A percentile compares a stretch with the other conserved stretches of the same genome.
Evolutionary conservation across 2,329 filamentous ascomycete species (phyloP).

Genomic region (Sporothrix brunneoviolacea): DNA sequence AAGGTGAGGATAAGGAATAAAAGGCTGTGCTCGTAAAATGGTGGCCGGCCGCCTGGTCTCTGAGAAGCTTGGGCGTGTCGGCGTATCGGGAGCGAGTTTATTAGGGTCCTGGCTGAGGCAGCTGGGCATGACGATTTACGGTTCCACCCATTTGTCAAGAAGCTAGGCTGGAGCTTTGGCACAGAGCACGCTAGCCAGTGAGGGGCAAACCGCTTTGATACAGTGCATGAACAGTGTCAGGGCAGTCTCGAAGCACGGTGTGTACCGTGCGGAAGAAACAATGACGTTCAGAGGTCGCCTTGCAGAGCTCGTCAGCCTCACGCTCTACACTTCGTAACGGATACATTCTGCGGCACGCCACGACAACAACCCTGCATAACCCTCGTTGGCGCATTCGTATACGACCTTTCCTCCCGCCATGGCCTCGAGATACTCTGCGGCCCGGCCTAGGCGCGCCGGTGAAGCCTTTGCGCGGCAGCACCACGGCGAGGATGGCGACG

Average conservation of each 20-base stretch:
- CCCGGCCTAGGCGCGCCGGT: conserved; percentile 74
- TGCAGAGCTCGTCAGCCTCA: conserved; percentile 1
- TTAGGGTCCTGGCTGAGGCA: conserved; percentile 3
- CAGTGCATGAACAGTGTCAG: too few relatives aligned
- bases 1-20: too few relatives aligned
- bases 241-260: too few relatives aligned
- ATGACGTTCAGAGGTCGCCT: not conserved
- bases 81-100: too few relatives aligned
- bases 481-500: conserved; percentile 48
- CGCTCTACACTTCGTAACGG: not conserved
- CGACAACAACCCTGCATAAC: too few relatives aligned
- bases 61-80: too few relatives aligned
- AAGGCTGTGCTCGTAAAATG: not conserved
- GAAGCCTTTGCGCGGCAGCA: conserved; percentile 75
- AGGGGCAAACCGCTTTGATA: not conserved
- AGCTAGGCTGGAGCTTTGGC: not conserved
- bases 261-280: too few relatives aligned
- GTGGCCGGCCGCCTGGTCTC: too few relatives aligned
- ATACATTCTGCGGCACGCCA: too few relatives aligned
- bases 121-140: conserved; percentile 7
- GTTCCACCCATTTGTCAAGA: not conserved
- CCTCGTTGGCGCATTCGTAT: too few relatives aligned
- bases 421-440: conserved; percentile 55
- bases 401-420: too few relatives aligned
- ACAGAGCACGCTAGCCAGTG: not conserved